A percentile compares a stretch with the other conserved stretches of the same genome.
phyloP scores from a whole-genome alignment of 2,329 filamentous ascomycete genomes.

The Cladosporium austrohemisphaericum region DNA sequence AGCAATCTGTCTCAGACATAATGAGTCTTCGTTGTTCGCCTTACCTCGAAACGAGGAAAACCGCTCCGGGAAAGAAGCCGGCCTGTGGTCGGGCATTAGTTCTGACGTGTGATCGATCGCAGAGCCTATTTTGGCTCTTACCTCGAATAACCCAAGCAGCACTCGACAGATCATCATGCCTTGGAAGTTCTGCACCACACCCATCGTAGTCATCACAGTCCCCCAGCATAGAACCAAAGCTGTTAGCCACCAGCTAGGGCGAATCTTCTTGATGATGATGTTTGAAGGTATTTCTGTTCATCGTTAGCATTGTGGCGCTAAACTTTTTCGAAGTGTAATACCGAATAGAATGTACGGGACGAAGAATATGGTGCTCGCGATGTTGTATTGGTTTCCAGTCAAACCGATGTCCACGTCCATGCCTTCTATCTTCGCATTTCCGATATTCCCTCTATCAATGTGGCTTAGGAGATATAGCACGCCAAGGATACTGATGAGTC shows the following conservation, averaged over 20 bases:
- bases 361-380: constrained; percentile 32
- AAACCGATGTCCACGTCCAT: constrained; percentile 39
- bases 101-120: constrained; percentile 9
- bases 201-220: constrained; percentile 10
- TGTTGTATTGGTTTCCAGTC: constrained; percentile 1
- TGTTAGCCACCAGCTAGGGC: constrained; percentile 42
- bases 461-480: constrained; percentile 57
- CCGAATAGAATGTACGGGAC: constrained; percentile 38
- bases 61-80: constrained; percentile 6
- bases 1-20: too few relatives aligned
- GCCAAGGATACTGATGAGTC: constrained; percentile 57
- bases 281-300: constrained; percentile 42
- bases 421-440: constrained; percentile 28
- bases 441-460: constrained; percentile 37
- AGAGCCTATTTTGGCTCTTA: constrained; percentile 22
- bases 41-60: constrained; percentile 6
- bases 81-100: background rate
- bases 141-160: constrained; percentile 1
- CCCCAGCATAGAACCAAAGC: constrained; percentile 25
- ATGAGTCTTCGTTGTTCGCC: too few relatives aligned
- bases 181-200: background rate
- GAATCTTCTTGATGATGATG: constrained; percentile 41
- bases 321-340: too few relatives aligned
- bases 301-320: background rate
- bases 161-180: background rate